Base-by-base conservation (phyloP, 164 flowering plant genomes). In the Buxus sempervirens region DNA sequence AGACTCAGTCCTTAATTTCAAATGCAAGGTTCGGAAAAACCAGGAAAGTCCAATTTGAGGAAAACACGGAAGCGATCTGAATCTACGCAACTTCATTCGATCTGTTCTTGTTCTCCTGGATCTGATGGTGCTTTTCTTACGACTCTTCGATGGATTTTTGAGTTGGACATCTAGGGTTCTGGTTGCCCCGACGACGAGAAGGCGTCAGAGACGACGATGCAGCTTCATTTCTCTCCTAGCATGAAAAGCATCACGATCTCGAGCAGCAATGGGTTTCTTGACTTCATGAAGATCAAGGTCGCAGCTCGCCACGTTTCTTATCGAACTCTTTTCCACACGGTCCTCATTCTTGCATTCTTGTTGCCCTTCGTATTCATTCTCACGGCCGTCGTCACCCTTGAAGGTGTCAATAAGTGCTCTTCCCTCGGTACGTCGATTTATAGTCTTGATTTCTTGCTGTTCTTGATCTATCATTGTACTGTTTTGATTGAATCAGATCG, bases 171-270 rank as follows among this genome's bases (percentile, higher is more conserved):
- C 5, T 61, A 23, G 54, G 60, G 67, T 66, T 65, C 20, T 45
- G 27, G 59, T 60, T 54, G 65, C 61, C 65, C 42, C 7, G 57
- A 32, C 32, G 60, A 23, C 64, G 63, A 54, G 57, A 74, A 69
- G 75, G 77, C 70, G 70, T 81, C 81, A 72, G 64, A 71, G 84
- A 77, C 68, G 76, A 88, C 82, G 90, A 95, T 95, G 98, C 98
- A 90, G 96, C 88, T 95, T 83, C 97, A 83, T 78, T 82, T 95
- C 84, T 95, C 98, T 75, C 98, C 96, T 84, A 92, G 96, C 82
- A 92, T 92, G 98, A 95, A 92, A 89, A 95, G 97, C 80, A 88
- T 95, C 81, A 95, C 98, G 66, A 92, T 95, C 69, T 90, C 93
- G 54, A 81, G 83, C 73, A 88, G 76, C 84, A 74, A 74, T 84